Evolutionary conservation across 306 rosid genomes (phyloP).

Genomic region (Lupinus albus): DNA sequence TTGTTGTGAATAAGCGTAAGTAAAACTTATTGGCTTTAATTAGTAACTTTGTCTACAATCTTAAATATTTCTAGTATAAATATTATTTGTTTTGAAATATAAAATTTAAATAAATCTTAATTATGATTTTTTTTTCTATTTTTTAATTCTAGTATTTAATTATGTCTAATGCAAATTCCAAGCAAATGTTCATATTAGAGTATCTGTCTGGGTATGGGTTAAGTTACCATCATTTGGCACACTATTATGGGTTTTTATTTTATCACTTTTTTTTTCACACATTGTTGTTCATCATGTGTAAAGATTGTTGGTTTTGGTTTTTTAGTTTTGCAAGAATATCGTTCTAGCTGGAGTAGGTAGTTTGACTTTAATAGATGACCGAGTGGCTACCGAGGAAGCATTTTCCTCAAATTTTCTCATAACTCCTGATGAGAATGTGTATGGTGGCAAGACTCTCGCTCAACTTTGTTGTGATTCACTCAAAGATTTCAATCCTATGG

Average conservation of each 20-base stretch:
- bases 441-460: slow-evolving; percentile 74
- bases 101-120: no score
- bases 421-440: slow-evolving; percentile 69
- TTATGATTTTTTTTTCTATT: no score
- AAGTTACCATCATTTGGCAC: background rate
- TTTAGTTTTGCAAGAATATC: slow-evolving; percentile 93
- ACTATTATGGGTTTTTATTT: no score
- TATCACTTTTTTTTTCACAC: background rate
- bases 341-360: slow-evolving; percentile 96
- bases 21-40: no score
- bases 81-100: no score
- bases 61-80: no score
- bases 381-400: slow-evolving; percentile 60
- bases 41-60: no score
- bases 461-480: slow-evolving; percentile 87
- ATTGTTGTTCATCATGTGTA: background rate
- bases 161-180: no score
- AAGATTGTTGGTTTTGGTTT: slow-evolving; percentile 28
- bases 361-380: slow-evolving; percentile 89
- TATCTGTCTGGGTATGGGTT: no score
- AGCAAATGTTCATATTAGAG: no score
- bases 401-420: slow-evolving; percentile 77
- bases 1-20: no score
- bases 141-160: no score
- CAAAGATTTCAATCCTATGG: slow-evolving; percentile 96